phyloP scores from a whole-genome alignment of 2,329 filamentous ascomycete genomes.

The Penicillium sp. region DNA sequence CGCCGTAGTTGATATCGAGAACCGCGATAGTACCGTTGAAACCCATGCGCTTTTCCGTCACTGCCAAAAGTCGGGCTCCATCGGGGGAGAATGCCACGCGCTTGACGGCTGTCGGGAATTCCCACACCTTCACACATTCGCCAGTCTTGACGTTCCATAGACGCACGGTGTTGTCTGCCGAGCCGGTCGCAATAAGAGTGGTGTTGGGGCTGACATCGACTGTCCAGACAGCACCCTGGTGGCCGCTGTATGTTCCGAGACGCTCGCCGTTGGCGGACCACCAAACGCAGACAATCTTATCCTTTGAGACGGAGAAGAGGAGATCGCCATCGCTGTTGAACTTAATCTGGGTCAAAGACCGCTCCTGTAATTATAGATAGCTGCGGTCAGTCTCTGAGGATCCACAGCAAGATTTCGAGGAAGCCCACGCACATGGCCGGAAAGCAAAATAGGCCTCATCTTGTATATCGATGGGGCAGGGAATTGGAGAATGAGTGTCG shows the following conservation, averaged over 20 bases:
- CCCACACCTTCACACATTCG: constrained; percentile 93
- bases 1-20: constrained; percentile 79
- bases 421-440: constrained; percentile 68
- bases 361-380: constrained; percentile 56
- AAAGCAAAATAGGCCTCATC: constrained; percentile 95
- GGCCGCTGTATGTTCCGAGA: constrained; percentile 91
- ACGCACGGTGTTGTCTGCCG: constrained; percentile 96
- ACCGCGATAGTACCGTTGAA: constrained; percentile 92
- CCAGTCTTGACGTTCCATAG: constrained; percentile 95
- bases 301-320: constrained; percentile 92
- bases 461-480: constrained; percentile 42
- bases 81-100: constrained; percentile 96
- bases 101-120: constrained; percentile 96
- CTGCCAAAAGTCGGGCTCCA: constrained; percentile 81
- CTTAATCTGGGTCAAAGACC: constrained; percentile 92
- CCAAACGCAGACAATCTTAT: constrained; percentile 96
- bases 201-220: constrained; percentile 93
- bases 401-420: constrained; percentile 16
- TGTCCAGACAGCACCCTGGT: constrained; percentile 97
- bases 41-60: constrained; percentile 98
- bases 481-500: constrained; percentile 15
- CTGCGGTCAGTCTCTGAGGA: constrained; percentile 26
- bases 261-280: constrained; percentile 97
- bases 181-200: constrained; percentile 87
- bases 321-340: constrained; percentile 95